phyloP scores from a whole-genome alignment of 768 basidiomycete species.

The Mycena indigotica region DNA sequence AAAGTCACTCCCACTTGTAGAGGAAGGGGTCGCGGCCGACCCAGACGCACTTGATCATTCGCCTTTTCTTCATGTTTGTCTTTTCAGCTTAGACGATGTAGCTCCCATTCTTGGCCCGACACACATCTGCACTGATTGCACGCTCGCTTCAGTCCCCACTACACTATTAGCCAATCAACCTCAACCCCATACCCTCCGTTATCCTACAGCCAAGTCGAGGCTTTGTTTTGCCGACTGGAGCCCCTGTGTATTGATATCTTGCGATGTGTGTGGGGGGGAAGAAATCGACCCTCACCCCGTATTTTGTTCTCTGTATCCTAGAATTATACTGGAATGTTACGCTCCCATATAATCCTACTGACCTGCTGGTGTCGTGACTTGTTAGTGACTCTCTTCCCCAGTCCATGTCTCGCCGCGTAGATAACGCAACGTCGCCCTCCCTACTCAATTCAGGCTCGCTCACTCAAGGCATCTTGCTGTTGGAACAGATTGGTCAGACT shows the following conservation, averaged over 20 bases:
- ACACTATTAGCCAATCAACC: slow-evolving; percentile 9
- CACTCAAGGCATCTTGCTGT: slow-evolving; percentile 10
- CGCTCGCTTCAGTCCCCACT: slow-evolving; percentile 13
- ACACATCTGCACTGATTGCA: slow-evolving; percentile 8
- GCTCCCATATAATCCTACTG: background rate
- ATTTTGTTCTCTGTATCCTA: slow-evolving; percentile 1
- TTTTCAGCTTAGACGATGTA: slow-evolving; percentile 21
- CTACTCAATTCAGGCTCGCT: slow-evolving; percentile 13
- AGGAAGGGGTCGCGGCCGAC: slow-evolving; percentile 31
- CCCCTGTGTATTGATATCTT: slow-evolving; percentile 2
- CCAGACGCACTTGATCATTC: slow-evolving; percentile 30
- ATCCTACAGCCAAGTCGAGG: background rate
- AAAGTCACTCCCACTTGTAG: slow-evolving; percentile 38
- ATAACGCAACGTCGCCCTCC: slow-evolving; percentile 6
- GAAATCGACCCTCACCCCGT: background rate
- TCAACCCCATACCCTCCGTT: background rate
- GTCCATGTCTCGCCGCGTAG: background rate
- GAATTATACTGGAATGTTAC: background rate
- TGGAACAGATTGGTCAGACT: slow-evolving; percentile 16
- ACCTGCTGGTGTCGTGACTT: background rate
- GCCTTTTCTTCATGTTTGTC: slow-evolving; percentile 14
- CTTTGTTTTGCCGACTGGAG: background rate
- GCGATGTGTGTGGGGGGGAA: background rate
- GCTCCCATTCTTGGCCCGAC: slow-evolving; percentile 12
- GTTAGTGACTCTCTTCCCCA: background rate